These are phyloP conservation scores for Hyphodiscus sp. DNA, from an alignment of 2,329 filamentous ascomycete species.

Conservation along the genomic window DNA sequence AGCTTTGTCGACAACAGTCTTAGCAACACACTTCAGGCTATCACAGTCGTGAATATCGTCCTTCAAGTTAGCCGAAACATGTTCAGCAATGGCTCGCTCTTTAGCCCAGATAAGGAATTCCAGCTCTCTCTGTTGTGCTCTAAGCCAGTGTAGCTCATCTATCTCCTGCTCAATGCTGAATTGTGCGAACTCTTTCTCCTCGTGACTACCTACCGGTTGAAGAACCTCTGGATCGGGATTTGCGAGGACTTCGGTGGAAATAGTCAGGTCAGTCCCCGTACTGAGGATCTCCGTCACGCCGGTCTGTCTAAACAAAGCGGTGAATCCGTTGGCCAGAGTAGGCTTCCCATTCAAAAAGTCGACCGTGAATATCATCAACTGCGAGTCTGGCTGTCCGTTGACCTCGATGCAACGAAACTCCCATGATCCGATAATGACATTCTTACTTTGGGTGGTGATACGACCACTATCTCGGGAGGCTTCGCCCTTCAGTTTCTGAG, in stretches of 20 bases:
- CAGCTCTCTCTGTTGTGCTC: conserved; percentile 36
- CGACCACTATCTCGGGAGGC: conserved; percentile 34
- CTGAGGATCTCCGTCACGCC: conserved; percentile 36
- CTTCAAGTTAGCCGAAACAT: conserved; percentile 33
- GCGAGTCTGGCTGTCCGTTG: conserved; percentile 35
- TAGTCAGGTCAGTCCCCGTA: conserved; percentile 36
- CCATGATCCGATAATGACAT: conserved; percentile 40
- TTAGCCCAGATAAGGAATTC: conserved; percentile 38
- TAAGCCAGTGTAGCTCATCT: conserved; percentile 39
- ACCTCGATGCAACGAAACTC: conserved; percentile 39
- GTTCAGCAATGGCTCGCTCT: conserved; percentile 28
- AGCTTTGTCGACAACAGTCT: conserved; percentile 34
- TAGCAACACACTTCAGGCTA: conserved; percentile 38
- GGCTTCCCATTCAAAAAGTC: conserved; percentile 36
- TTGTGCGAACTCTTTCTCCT: conserved; percentile 3
- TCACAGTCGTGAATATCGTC: conserved; percentile 32
- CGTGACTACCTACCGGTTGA: conserved; percentile 4
- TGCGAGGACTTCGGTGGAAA: conserved; percentile 22
- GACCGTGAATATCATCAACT: conserved; percentile 40
- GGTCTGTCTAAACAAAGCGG: conserved; percentile 41
- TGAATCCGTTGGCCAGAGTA: conserved; percentile 35
- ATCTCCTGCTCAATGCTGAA: conserved; percentile 36
- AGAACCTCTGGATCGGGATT: conserved; percentile 16
- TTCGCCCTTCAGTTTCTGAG: conserved; percentile 30
- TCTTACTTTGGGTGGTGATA: conserved; percentile 34